These are phyloP conservation scores for Salix brachista DNA, from an alignment of 345 rosid genomes.

Conservation along the genomic window DNA sequence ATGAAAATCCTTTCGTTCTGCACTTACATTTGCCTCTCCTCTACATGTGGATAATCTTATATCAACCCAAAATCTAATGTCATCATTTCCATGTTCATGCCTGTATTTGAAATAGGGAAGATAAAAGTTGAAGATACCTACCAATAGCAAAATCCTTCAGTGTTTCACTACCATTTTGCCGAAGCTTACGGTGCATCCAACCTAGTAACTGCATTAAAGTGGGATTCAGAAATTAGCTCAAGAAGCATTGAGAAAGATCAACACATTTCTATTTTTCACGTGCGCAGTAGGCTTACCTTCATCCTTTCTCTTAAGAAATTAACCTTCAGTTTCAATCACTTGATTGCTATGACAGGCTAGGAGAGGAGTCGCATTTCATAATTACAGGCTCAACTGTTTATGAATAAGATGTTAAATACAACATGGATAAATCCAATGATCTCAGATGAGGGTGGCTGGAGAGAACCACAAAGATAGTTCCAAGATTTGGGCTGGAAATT, in stretches of 20 bases:
- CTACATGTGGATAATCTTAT: neutral
- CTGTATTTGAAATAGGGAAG: neutral
- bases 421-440: conserved; percentile 10
- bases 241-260: conserved; percentile 1
- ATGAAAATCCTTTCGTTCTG: neutral
- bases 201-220: conserved; percentile 56
- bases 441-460: conserved; percentile 31
- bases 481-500: conserved; percentile 42
- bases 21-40: neutral
- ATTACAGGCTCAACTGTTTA: conserved; percentile 12
- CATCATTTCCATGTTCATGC: neutral
- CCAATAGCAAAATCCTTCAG: conserved; percentile 57
- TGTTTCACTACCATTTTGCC: conserved; percentile 55
- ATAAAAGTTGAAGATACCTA: conserved; percentile 24
- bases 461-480: conserved; percentile 52
- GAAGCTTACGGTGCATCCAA: conserved; percentile 85
- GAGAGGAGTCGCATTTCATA: conserved; percentile 24
- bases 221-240: conserved; percentile 5
- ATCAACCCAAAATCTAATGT: neutral
- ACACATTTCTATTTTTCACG: neutral
- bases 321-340: conserved; percentile 21
- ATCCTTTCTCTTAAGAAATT: conserved; percentile 27
- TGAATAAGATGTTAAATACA: conserved; percentile 19
- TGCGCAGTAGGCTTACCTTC: conserved; percentile 40
- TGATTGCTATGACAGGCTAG: conserved; percentile 9